Evolutionary conservation across 768 basidiomycete genomes (phyloP).

Genomic region (Tylopilus rubrobrunneus): DNA sequence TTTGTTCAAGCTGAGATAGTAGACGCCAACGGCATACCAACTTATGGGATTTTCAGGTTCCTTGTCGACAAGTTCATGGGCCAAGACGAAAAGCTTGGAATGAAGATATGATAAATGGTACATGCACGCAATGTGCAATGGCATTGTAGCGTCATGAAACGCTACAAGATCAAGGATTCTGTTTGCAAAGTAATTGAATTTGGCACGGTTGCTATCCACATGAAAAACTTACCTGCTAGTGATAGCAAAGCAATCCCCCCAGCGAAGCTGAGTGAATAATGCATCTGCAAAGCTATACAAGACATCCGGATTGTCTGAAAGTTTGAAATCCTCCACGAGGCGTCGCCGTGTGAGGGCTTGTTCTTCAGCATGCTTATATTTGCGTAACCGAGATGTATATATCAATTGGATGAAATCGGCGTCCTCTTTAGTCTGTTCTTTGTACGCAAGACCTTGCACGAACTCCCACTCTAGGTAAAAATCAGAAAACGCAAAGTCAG

Average conservation of each 20-base stretch:
- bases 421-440: conserved; percentile 80
- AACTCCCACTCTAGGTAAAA: conserved; percentile 88
- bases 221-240: conserved; percentile 60
- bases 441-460: conserved; percentile 77
- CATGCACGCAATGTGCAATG: conserved; percentile 97
- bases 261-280: conserved; percentile 81
- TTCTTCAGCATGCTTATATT: conserved; percentile 81
- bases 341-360: conserved; percentile 74
- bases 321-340: conserved; percentile 78
- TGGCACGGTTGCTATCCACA: background rate
- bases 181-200: conserved; percentile 1
- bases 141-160: conserved; percentile 85
- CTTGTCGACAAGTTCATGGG: conserved; percentile 91
- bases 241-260: conserved; percentile 90
- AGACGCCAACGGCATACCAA: conserved; percentile 98
- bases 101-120: conserved; percentile 90
- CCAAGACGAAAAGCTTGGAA: conserved; percentile 91
- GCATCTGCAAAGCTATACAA: conserved; percentile 88
- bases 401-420: conserved; percentile 90
- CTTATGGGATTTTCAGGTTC: conserved; percentile 91
- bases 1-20: conserved; percentile 85
- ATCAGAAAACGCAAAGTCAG: conserved; percentile 1
- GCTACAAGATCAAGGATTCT: conserved; percentile 86
- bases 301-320: conserved; percentile 91
- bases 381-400: conserved; percentile 87